A percentile compares a stretch with the other conserved stretches of the same genome.
Conservation (phyloP, 371 early-diverging fungal genomes). For the Massospora cicadina region DNA sequence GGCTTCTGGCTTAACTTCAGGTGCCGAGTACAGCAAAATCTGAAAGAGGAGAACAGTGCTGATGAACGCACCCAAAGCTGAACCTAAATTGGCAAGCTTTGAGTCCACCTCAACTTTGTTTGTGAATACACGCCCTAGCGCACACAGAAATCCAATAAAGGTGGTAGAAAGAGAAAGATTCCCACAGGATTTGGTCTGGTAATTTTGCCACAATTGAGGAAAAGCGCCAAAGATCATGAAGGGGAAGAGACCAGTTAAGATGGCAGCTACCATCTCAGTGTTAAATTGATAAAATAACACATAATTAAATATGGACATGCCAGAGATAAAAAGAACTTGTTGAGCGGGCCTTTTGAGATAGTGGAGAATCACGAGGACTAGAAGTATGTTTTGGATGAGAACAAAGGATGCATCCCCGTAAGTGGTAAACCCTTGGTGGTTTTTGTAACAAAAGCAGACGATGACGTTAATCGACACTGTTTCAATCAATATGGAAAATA, state of each 20-base stretch:
- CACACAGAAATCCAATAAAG: neutral
- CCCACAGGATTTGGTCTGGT: neutral
- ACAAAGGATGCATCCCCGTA: conserved; percentile 7
- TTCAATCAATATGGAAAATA: conserved; percentile 4
- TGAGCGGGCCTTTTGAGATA: neutral
- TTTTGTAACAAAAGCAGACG: neutral
- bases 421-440: conserved; percentile 9
- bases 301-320: neutral
- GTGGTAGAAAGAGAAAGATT: neutral
- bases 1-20: neutral
- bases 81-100: neutral
- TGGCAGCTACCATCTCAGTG: neutral
- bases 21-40: neutral
- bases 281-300: neutral
- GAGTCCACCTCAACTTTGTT: conserved; percentile 4
- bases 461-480: conserved; percentile 1
- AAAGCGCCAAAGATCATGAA: neutral
- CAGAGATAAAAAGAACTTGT: neutral
- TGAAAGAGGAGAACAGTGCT: neutral
- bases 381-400: neutral
- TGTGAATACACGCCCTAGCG: conserved; percentile 5
- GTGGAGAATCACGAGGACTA: conserved; percentile 2
- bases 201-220: conserved; percentile 8
- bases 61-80: conserved; percentile 1
- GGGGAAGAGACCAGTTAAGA: neutral